These are phyloP conservation scores for Pythium brachiatum DNA, from an alignment of 352 stramenopile species.

Conservation along the genomic window DNA sequence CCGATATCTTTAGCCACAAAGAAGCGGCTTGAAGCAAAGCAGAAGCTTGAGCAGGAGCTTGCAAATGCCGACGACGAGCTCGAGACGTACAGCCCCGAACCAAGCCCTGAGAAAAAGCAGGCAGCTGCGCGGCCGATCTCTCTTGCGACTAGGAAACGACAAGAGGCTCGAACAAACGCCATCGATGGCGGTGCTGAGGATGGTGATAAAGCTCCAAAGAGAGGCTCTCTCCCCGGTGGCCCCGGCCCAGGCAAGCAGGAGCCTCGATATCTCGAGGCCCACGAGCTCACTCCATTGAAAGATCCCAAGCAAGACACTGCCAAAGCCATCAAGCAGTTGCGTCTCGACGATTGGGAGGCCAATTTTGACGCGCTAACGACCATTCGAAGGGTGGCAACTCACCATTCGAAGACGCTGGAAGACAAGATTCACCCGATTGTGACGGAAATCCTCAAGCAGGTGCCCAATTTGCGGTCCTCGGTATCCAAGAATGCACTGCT, in stretches of 20 bases:
- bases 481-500: slow-evolving; percentile 80
- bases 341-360: slow-evolving; percentile 49
- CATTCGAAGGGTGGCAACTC: slow-evolving; percentile 47
- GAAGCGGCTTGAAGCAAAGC: slow-evolving; percentile 66
- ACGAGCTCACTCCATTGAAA: slow-evolving; percentile 55
- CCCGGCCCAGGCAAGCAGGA: slow-evolving; percentile 43
- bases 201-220: slow-evolving; percentile 5
- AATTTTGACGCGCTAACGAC: slow-evolving; percentile 69
- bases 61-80: not conserved
- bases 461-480: slow-evolving; percentile 62
- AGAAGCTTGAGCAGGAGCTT: slow-evolving; percentile 32
- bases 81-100: not conserved
- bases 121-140: not conserved
- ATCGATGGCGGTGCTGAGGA: not conserved
- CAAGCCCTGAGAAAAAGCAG: not conserved
- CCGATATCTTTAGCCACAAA: slow-evolving; percentile 44
- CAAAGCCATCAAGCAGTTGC: slow-evolving; percentile 38
- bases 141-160: slow-evolving; percentile 12
- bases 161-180: not conserved
- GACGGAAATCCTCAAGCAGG: slow-evolving; percentile 54
- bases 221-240: not conserved
- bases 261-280: slow-evolving; percentile 52
- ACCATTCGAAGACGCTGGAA: slow-evolving; percentile 47
- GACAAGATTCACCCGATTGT: slow-evolving; percentile 44
- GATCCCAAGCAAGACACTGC: slow-evolving; percentile 56